phyloP scores from a whole-genome alignment of 2,329 filamentous ascomycete species.

The Colletotrichum sp. region DNA sequence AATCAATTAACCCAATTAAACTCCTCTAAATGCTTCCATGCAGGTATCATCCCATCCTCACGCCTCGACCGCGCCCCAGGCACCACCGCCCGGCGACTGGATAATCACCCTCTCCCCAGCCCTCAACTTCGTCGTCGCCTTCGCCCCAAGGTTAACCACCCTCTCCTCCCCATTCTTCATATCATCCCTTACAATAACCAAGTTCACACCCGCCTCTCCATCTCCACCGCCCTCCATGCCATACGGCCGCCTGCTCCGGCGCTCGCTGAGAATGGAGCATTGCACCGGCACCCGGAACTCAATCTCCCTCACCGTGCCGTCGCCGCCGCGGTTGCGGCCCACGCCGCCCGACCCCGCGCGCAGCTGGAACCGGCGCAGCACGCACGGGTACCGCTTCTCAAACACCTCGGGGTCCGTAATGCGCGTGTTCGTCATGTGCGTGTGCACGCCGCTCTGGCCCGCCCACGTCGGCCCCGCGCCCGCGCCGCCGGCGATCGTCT shows the following conservation, averaged over 20 bases:
- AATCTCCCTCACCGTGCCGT: constrained; percentile 80
- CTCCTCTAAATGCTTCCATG: not conserved
- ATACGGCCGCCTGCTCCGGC: constrained; percentile 78
- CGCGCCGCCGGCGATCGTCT: constrained; percentile 80
- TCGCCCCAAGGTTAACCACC: constrained; percentile 27
- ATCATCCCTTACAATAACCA: constrained; percentile 59
- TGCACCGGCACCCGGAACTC: constrained; percentile 81
- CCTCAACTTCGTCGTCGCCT: constrained; percentile 21
- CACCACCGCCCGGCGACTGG: constrained; percentile 19
- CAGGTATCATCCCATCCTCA: not conserved
- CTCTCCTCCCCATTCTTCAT: constrained; percentile 33
- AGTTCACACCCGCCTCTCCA: constrained; percentile 70
- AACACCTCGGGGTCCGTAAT: constrained; percentile 85
- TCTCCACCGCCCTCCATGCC: constrained; percentile 76
- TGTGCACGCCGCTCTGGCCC: constrained; percentile 78
- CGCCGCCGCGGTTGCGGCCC: constrained; percentile 73
- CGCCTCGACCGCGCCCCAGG: constrained; percentile 7
- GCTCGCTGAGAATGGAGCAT: constrained; percentile 79
- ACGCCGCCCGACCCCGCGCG: constrained; percentile 66
- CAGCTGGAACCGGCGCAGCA: constrained; percentile 74
- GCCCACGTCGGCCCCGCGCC: constrained; percentile 77
- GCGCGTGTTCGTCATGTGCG: constrained; percentile 85
- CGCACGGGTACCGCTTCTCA: constrained; percentile 76
- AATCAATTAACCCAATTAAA: not conserved
- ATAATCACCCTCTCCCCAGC: constrained; percentile 21